Evolutionary conservation across 2,329 filamentous ascomycete genomes (phyloP).

Genomic region (Graphiopsis chlorocephala): DNA sequence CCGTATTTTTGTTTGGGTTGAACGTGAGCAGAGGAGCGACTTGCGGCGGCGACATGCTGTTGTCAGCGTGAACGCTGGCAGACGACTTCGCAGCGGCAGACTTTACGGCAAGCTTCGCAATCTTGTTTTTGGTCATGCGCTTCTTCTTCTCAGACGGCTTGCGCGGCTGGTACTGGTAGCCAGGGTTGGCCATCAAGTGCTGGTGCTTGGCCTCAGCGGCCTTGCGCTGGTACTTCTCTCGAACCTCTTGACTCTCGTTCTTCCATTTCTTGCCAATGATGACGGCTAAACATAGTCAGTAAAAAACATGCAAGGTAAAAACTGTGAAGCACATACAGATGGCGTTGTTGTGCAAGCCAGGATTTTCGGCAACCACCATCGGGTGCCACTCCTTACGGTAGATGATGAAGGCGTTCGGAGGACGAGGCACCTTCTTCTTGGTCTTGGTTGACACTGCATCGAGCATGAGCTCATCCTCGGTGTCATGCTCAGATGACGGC

Average conservation of each 20-base stretch:
- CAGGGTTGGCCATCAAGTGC: conserved; percentile 41
- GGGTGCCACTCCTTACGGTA: conserved; percentile 42
- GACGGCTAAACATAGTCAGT: conserved; percentile 32
- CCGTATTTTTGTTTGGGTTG: background rate
- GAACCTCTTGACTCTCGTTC: conserved; percentile 36
- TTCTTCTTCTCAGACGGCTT: conserved; percentile 48
- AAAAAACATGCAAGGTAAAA: background rate
- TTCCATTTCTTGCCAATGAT: conserved; percentile 45
- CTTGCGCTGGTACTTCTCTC: conserved; percentile 37
- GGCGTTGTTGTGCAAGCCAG: conserved; percentile 44
- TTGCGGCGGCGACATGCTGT: background rate
- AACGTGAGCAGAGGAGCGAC: background rate
- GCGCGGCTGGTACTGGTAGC: conserved; percentile 48
- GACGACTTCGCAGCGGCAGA: background rate
- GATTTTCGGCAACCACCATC: conserved; percentile 37
- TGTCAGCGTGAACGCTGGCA: background rate
- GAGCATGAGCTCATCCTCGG: background rate
- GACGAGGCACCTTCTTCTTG: conserved; percentile 43
- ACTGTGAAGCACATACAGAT: conserved; percentile 38
- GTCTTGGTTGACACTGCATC: background rate
- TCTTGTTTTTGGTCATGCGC: conserved; percentile 40
- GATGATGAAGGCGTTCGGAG: conserved; percentile 47
- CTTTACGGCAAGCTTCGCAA: conserved; percentile 23
- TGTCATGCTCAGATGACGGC: background rate
- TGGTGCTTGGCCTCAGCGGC: conserved; percentile 41